These are phyloP conservation scores for Thyridium curvatum DNA, from an alignment of 2,329 filamentous ascomycete genomes.

Conservation along the genomic window DNA sequence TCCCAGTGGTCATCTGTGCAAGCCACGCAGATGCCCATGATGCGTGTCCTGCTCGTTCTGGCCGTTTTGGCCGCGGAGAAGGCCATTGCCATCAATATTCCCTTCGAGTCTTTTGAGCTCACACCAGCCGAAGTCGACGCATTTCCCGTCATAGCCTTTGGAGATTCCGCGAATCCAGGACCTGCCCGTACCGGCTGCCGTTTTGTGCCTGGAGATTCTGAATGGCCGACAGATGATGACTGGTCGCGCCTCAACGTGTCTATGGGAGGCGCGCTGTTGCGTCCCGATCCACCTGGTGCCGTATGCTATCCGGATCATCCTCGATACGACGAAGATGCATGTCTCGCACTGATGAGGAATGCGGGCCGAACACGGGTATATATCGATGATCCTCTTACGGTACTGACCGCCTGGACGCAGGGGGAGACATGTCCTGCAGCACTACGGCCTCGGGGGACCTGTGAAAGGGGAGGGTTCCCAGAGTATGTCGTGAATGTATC, in stretches of 20 bases:
- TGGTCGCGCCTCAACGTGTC: slow-evolving; percentile 22
- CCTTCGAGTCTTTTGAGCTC: slow-evolving; percentile 5
- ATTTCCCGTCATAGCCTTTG: slow-evolving; percentile 6
- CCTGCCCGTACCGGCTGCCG: slow-evolving; percentile 15
- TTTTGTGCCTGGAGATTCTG: slow-evolving; percentile 16
- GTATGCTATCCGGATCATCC: slow-evolving; percentile 19
- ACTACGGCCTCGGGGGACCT: slow-evolving; percentile 17
- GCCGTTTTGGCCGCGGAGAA: too few relatives aligned
- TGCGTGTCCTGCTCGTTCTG: too few relatives aligned
- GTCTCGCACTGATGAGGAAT: slow-evolving; percentile 19
- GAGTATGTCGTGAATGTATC: slow-evolving; percentile 29
- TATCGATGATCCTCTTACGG: slow-evolving; percentile 23
- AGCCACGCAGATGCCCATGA: too few relatives aligned
- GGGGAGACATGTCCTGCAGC: slow-evolving; percentile 21
- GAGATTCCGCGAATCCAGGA: neutral
- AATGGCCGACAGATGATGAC: slow-evolving; percentile 20
- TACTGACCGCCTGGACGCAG: slow-evolving; percentile 23
- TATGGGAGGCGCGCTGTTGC: slow-evolving; percentile 21
- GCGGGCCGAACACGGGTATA: slow-evolving; percentile 21
- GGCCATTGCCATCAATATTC: slow-evolving; percentile 5
- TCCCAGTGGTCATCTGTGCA: too few relatives aligned
- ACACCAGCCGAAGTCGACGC: slow-evolving; percentile 2
- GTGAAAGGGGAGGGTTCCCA: slow-evolving; percentile 26
- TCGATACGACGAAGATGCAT: slow-evolving; percentile 17
- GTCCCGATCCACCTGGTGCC: slow-evolving; percentile 20